phyloP scores from a whole-genome alignment of 331 rosid species.

The Rhamnella rubrinervis region DNA sequence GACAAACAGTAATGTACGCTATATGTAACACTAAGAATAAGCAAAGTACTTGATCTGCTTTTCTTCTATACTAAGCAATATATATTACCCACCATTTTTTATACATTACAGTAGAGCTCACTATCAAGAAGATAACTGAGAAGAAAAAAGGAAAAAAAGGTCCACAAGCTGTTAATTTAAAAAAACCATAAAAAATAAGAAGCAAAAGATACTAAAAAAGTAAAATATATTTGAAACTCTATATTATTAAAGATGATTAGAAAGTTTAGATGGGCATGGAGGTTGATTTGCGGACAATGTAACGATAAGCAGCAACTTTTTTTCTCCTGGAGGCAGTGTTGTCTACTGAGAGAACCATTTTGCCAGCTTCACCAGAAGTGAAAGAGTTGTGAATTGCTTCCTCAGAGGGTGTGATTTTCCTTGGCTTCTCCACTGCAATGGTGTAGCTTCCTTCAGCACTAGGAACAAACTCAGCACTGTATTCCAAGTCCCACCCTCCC shows the following conservation, averaged over 20 bases:
- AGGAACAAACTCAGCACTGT: conserved; percentile 87
- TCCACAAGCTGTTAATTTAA: conserved; percentile 30
- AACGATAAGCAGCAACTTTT: conserved; percentile 89
- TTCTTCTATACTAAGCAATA: conserved; percentile 41
- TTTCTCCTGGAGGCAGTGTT: conserved; percentile 72
- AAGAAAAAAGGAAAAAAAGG: conserved; percentile 20
- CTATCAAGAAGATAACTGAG: background rate
- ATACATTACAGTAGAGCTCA: conserved; percentile 41
- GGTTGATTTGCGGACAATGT: conserved; percentile 60
- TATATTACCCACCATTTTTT: conserved; percentile 29
- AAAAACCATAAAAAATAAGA: conserved; percentile 18
- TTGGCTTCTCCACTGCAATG: conserved; percentile 73
- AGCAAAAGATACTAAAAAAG: conserved; percentile 1
- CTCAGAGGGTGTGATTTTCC: conserved; percentile 55
- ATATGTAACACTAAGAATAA: conserved; percentile 3
- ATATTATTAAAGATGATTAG: background rate
- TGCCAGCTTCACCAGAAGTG: conserved; percentile 72
- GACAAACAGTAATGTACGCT: conserved; percentile 21
- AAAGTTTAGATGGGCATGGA: background rate
- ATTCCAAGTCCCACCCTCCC: conserved; percentile 95
- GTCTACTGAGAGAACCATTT: conserved; percentile 81
- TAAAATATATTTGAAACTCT: background rate
- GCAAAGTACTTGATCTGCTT: conserved; percentile 39
- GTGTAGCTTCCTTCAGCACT: conserved; percentile 65
- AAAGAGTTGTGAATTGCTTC: conserved; percentile 80